phyloP scores from a whole-genome alignment of 441 rosid genomes.

The Capsella rubella region DNA sequence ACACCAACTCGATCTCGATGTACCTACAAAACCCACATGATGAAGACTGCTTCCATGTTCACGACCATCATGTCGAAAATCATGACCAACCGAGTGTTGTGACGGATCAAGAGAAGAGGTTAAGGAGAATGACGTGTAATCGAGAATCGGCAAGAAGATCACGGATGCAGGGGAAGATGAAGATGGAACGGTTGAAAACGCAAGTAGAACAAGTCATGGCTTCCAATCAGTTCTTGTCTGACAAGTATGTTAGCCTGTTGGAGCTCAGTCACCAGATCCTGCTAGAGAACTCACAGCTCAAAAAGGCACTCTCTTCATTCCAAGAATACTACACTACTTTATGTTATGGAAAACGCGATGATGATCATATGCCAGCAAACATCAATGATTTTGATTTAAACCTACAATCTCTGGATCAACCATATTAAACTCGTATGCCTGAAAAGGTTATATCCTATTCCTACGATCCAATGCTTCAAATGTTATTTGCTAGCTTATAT shows the following conservation, averaged over 20 bases:
- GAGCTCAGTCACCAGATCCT: conserved; percentile 62
- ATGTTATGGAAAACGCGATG: conserved; percentile 44
- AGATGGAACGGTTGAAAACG: conserved; percentile 60
- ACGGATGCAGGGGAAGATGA: conserved; percentile 69
- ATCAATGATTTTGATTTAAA: neutral
- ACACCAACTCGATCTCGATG: neutral
- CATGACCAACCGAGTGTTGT: conserved; percentile 26
- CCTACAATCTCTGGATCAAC: neutral
- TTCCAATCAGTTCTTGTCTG: conserved; percentile 57
- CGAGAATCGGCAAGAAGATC: conserved; percentile 74
- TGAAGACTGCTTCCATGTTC: conserved; percentile 38
- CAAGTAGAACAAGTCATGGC: conserved; percentile 62
- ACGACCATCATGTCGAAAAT: conserved; percentile 16
- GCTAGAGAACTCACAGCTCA: conserved; percentile 68
- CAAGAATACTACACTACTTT: conserved; percentile 34
- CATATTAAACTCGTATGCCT: neutral
- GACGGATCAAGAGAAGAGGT: conserved; percentile 50
- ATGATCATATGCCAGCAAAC: conserved; percentile 10
- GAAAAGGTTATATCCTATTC: neutral
- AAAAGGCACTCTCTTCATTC: conserved; percentile 60
- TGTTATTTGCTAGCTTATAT: neutral
- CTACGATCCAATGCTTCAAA: neutral
- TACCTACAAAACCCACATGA: conserved; percentile 37
- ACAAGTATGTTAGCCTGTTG: conserved; percentile 56
- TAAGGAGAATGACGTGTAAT: conserved; percentile 65